Evolutionary conservation across 192 early-diverging fungal genomes (phyloP), one percentile per base, ranked within the genome.

Genomic region (Coemansia sp.): DNA sequence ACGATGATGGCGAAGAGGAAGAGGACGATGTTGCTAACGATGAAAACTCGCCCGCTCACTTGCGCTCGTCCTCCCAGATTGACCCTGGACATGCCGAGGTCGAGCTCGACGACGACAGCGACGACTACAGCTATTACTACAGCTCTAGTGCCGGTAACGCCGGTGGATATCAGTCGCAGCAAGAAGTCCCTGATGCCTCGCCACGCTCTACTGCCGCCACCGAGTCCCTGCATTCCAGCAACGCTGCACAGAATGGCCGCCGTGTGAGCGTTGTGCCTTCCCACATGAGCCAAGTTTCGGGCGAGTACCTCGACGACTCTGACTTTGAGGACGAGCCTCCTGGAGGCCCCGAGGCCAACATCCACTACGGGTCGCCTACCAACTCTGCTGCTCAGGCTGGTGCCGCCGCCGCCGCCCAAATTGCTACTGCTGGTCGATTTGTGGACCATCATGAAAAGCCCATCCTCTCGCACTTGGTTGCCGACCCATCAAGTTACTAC

Each of bases 81-180:
- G 39, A 17, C 39, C 18, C 41, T 48, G 62, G 48, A 35, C 27
- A 7, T 18, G 54, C 60, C 22, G 67, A 66, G 10, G 56, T n/a
- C 21, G 65, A 62, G 42, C 53, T 60, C 33, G 59, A 60, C 48
- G 63, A 67, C 36, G 72, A 64, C 24, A 63, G 57, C 54, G 60
- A 63, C 15, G 72, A 68, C 53, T 74, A 68, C 58, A 63, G 58
- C 58, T 74, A 74, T 58, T 74, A 74, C 62, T 74, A 74, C 43
- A 68, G 62, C 42, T 35, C 66, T n/a, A 53, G 59, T 19, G 65
- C 66, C 11, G 72, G 66, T 8, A 67, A 68, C 42, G 34, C 63
- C 10, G 43, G 22, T 14, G 37, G 48, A 14, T 59, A 67, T 42
- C 37, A 17, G 32, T 63, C 18, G 32, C 53, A 43, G 62, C 62